Conservation (phyloP, 495 filamentous ascomycete genomes). For the Penicillium roqueforti region DNA sequence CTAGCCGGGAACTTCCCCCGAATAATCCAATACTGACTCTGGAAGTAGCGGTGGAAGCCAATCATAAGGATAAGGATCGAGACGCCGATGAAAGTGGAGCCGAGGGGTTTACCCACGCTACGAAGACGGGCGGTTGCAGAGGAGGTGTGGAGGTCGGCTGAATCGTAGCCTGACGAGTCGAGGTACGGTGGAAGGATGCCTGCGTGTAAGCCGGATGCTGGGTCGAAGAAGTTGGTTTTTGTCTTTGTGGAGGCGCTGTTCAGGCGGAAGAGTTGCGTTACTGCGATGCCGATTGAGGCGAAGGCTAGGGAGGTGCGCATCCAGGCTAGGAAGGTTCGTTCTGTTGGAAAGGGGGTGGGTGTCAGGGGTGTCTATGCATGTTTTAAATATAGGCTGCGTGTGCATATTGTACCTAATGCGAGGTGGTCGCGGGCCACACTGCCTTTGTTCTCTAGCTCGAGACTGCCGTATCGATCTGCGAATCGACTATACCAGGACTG, state of each 20-base stretch:
- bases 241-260: conserved; percentile 53
- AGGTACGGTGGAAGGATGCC: conserved; percentile 21
- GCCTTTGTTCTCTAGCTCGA: conserved; percentile 95
- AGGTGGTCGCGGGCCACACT: conserved; percentile 93
- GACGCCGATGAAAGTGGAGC: conserved; percentile 86
- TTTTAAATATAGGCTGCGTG: neutral
- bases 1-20: conserved; percentile 92
- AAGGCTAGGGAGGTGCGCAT: conserved; percentile 93
- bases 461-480: conserved; percentile 67
- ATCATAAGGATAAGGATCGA: conserved; percentile 80
- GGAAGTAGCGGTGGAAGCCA: conserved; percentile 69
- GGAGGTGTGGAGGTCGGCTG: conserved; percentile 5
- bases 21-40: conserved; percentile 78
- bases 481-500: conserved; percentile 48
- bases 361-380: neutral
- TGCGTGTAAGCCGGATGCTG: conserved; percentile 10
- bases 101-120: conserved; percentile 85
- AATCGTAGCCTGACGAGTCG: conserved; percentile 10
- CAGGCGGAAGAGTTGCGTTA: conserved; percentile 93
- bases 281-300: conserved; percentile 91
- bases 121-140: conserved; percentile 48
- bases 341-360: conserved; percentile 39
- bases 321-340: conserved; percentile 97
- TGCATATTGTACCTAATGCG: conserved; percentile 66
- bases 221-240: conserved; percentile 3